These are phyloP conservation scores for Rhizophagus prolifer DNA, from an alignment of 192 early-diverging fungal genomes.

Conservation along the genomic window DNA sequence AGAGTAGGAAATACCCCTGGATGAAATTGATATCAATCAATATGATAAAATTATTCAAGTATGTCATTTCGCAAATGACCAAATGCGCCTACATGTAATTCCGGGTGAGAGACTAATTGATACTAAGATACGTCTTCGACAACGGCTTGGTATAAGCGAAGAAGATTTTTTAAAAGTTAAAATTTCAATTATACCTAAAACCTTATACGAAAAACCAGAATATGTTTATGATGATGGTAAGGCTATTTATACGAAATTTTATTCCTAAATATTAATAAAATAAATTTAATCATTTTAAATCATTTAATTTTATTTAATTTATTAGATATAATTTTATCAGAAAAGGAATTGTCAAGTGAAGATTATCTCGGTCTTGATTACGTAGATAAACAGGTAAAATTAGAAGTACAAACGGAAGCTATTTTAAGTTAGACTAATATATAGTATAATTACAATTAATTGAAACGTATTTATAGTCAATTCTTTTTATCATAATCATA, in stretches of 20 bases:
- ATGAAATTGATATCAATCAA: constrained; percentile 11
- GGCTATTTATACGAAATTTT: background rate
- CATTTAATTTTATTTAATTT: background rate
- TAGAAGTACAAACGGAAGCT: constrained; percentile 34
- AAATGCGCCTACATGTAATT: constrained; percentile 66
- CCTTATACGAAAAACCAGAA: constrained; percentile 3
- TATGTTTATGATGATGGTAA: constrained; percentile 32
- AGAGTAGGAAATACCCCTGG: constrained; percentile 51
- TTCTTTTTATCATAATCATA: too few relatives aligned
- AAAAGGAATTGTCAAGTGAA: constrained; percentile 27
- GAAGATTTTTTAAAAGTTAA: constrained; percentile 81
- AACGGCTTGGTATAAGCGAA: constrained; percentile 72
- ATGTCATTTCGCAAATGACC: constrained; percentile 61
- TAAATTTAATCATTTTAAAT: background rate
- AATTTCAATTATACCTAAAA: constrained; percentile 42
- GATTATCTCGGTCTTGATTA: constrained; percentile 54
- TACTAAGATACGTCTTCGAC: constrained; percentile 74
- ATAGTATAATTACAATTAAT: too few relatives aligned
- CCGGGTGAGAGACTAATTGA: constrained; percentile 77
- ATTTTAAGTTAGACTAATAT: constrained; percentile 44
- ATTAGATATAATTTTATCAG: constrained; percentile 36
- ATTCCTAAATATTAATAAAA: too few relatives aligned
- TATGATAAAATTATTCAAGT: too few relatives aligned
- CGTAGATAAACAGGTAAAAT: constrained; percentile 44
- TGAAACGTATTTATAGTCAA: too few relatives aligned